Percentiles rank a stretch among this genome's conserved stretches.
phyloP scores from a whole-genome alignment of 148 eudicot species.

The Fagopyrum esculentum region DNA sequence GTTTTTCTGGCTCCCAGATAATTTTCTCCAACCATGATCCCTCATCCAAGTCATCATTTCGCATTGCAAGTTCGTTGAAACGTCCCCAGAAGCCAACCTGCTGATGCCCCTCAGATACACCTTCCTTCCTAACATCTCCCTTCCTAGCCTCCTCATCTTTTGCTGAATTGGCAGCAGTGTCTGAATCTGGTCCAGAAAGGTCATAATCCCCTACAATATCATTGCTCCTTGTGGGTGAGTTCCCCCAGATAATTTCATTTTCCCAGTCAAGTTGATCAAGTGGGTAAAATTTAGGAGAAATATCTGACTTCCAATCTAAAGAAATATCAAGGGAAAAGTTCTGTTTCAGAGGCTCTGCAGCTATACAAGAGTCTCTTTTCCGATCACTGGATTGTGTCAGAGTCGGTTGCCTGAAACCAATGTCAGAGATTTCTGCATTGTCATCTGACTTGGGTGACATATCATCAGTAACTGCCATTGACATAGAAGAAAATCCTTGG shows the following conservation, averaged over 20 bases:
- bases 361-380: conserved; percentile 45
- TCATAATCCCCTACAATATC: conserved; percentile 57
- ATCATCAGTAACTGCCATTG: conserved; percentile 30
- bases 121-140: conserved; percentile 25
- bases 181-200: conserved; percentile 62
- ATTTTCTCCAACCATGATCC: conserved; percentile 89
- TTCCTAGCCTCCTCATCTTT: conserved; percentile 11
- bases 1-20: conserved; percentile 71
- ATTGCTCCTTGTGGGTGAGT: conserved; percentile 48
- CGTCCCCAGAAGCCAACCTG: conserved; percentile 47
- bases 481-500: conserved; percentile 31
- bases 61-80: conserved; percentile 61
- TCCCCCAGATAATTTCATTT: conserved; percentile 74
- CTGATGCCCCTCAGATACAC: conserved; percentile 30
- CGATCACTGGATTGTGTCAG: conserved; percentile 23
- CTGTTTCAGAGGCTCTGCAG: conserved; percentile 61
- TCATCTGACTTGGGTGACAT: conserved; percentile 23
- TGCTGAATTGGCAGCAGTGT: conserved; percentile 21
- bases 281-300: conserved; percentile 46
- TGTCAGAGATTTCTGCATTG: conserved; percentile 28
- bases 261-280: conserved; percentile 98
- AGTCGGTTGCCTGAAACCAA: conserved; percentile 22
- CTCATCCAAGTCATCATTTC: conserved; percentile 66
- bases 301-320: conserved; percentile 30
- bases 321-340: conserved; percentile 26